Evolutionary conservation across 305 asterid species (phyloP), one percentile per base, ranked within the genome.

Genomic region (Andrographis paniculata): DNA sequence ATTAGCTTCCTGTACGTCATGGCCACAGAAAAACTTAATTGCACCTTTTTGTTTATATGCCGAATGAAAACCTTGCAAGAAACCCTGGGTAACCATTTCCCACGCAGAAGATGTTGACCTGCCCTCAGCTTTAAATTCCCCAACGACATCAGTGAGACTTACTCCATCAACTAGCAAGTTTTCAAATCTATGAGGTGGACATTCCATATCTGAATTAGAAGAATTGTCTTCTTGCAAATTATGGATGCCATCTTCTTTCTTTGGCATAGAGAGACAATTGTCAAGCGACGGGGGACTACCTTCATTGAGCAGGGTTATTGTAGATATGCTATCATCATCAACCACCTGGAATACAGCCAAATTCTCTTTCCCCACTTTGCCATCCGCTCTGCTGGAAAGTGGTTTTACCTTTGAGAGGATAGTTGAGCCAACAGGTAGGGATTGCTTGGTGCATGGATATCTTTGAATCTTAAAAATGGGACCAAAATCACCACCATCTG

Each of bases 401-500:
- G 42, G 44, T 49, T 63, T 65, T 8, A 48, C 20, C 68, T 56
- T 70, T 45, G 78, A 73, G 55, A 88, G 81, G 76, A 79, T 58
- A 43, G 91, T 84, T 42, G 85, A 77, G 55, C 87, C 76, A 55
- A 52, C 49, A 16, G 94, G 87, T 33, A 77, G 59, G 35, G 80
- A 48, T 65, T 73, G 88, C 60, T 44, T 59, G 70, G 67, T 68
- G 75, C 99, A 92, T 50, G 99, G 93, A 64, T 69, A 74, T 67
- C 99, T 79, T 53, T 58, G 70, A 61, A 92, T 76, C 58, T 69
- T 72, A 60, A 79, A 92, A 50, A 69, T 63, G 50, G 96, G 96
- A 51, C 99, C 96, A 52, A 53, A 52, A 58, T 84, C 86, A 49
- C 95, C 99, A 30, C 97, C 99, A 67, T 87, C 94, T 58, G 72